Evolutionary conservation across 306 rosid species (phyloP), one percentile per base, ranked within the genome.

Genomic region (Rubus parviflorus): DNA sequence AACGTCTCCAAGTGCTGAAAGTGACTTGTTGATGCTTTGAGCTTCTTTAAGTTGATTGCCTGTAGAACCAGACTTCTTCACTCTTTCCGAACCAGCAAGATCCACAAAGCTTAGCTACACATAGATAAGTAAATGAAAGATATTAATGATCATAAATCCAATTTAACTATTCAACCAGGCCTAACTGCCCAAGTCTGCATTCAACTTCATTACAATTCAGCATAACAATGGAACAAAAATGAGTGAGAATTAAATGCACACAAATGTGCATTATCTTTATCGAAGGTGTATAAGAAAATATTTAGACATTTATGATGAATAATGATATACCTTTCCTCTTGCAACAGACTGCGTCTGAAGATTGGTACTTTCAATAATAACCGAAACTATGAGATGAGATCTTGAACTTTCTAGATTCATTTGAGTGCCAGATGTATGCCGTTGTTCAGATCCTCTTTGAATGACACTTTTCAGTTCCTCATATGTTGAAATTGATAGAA

Each of bases 381-480:
- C 48, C 49, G 99, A 95, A 49, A 95, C 85, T 76, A 92, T 89
- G 30, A 92, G 89, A 74, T 95, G 99, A 19, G 99, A 95, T 88
- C 98, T 87, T 68, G 99, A 95, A 57, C 99, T 95, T 83, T 92
- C 96, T 54, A 90, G 96, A 45, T 92, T 95, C 98, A 95, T 95
- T 35, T 86, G 97, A 57, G 98, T 95, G 78, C 85, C 99, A 2
- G 99, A 82, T 30, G 88, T 87, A 82, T 92, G 98, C 10, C 97
- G 83, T 69, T 60, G 88, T 72, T 92, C 98, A 3, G 91, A 89
- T 61, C 99, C 99, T 85, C 85, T 86, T 38, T 82, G 88, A 83
- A 95, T 92, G 77, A 95, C 85, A 75, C 66, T 83, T 61, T 82
- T 89, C 82, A 95, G 76, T 77, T 92, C 99, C 64, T 89, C 97